phyloP scores from a whole-genome alignment of 805 yeast species.

The Lachancea nothofagi region DNA sequence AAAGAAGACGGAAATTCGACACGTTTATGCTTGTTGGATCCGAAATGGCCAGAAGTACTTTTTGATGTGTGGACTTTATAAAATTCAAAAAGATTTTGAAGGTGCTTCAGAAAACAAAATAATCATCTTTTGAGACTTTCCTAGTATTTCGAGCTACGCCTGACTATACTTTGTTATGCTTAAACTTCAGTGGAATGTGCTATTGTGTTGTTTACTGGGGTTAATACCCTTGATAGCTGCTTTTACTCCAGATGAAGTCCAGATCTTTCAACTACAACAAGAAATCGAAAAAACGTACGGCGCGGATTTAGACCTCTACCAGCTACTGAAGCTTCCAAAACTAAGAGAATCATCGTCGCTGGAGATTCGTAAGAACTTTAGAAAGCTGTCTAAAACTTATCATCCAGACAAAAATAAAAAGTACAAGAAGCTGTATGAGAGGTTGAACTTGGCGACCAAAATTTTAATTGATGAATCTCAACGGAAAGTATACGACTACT shows the following conservation, averaged over 20 bases:
- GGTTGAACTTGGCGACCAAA: constrained; percentile 70
- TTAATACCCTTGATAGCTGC: constrained; percentile 39
- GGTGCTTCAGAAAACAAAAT: too few species aligned
- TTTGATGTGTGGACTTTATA: too few species aligned
- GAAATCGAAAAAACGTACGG: constrained; percentile 62
- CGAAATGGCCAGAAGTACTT: too few species aligned
- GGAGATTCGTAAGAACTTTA: constrained; percentile 60
- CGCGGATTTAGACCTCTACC: constrained; percentile 55
- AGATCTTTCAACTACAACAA: constrained; percentile 68
- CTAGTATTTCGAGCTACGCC: too few species aligned
- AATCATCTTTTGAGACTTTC: too few species aligned
- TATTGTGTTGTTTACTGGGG: constrained; percentile 16
- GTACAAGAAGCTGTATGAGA: constrained; percentile 53
- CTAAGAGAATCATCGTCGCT: constrained; percentile 40
- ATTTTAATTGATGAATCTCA: constrained; percentile 57
- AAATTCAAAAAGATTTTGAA: too few species aligned
- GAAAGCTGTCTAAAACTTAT: constrained; percentile 59
- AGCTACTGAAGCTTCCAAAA: constrained; percentile 49
- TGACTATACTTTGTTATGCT: too few species aligned
- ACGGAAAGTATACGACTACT: constrained; percentile 77
- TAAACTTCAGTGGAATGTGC: constrained; percentile 1
- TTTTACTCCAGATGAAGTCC: constrained; percentile 62
- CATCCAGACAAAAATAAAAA: constrained; percentile 79
- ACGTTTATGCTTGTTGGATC: too few species aligned
- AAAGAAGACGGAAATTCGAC: too few species aligned